Evolutionary conservation across 495 filamentous ascomycete species (phyloP).

Genomic region (Neurospora cerealis): DNA sequence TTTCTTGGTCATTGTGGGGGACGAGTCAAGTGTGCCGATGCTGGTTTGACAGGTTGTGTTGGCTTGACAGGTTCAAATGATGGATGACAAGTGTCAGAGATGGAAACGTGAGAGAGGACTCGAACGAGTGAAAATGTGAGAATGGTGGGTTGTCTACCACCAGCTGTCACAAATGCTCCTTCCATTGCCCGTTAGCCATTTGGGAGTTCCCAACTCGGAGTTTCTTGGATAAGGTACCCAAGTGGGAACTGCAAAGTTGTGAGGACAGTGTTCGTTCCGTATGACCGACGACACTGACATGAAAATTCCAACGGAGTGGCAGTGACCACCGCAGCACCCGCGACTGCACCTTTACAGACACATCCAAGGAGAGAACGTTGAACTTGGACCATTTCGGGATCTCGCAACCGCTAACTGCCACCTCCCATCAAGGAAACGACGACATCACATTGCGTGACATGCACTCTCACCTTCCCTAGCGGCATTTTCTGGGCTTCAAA

Average conservation of each 20-base stretch:
- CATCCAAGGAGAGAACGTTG: neutral
- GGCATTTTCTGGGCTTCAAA: neutral
- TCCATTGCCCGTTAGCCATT: neutral
- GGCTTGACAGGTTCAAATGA: neutral
- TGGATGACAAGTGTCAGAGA: neutral
- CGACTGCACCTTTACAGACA: neutral
- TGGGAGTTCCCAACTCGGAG: neutral
- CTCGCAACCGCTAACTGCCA: neutral
- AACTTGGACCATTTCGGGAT: neutral
- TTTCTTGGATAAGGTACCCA: neutral
- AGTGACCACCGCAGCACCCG: neutral
- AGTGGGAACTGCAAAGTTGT: neutral
- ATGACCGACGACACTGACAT: neutral
- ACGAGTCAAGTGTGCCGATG: neutral
- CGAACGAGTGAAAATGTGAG: neutral
- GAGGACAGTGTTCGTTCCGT: neutral
- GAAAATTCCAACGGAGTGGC: neutral
- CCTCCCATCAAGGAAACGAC: neutral
- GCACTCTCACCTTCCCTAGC: neutral
- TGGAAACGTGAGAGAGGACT: neutral
- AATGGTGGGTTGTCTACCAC: neutral
- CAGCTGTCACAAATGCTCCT: neutral
- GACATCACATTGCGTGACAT: neutral
- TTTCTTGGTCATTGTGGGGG: conserved; percentile 18
- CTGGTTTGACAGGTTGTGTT: conserved; percentile 4